These are phyloP conservation scores for Globisporangium canariense DNA, from an alignment of 352 stramenopile species.

Conservation along the genomic window DNA sequence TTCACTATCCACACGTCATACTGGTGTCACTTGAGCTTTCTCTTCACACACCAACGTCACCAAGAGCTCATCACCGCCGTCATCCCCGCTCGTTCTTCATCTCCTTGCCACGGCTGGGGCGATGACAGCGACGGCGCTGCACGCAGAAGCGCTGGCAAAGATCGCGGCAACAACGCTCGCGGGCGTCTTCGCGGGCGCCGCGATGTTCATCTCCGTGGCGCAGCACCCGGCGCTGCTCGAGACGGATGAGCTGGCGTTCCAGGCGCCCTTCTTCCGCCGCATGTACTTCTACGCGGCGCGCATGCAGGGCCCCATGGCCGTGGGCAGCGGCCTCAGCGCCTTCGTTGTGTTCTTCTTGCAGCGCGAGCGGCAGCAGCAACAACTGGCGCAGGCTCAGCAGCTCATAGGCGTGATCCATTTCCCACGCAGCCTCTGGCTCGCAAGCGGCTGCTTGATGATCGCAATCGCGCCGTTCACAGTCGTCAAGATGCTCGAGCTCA, in stretches of 20 bases:
- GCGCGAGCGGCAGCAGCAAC: conserved; percentile 17
- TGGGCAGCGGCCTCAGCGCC: conserved; percentile 51
- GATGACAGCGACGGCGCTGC: conserved; percentile 22
- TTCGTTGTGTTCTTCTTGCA: conserved; percentile 47
- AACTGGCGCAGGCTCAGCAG: conserved; percentile 17
- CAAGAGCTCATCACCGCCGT: neutral
- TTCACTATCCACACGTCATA: neutral
- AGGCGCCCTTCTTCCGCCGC: conserved; percentile 69
- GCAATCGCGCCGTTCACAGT: conserved; percentile 38
- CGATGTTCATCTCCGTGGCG: conserved; percentile 66
- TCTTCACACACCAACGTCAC: neutral
- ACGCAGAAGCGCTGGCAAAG: conserved; percentile 61
- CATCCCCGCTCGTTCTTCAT: neutral
- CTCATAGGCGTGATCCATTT: neutral
- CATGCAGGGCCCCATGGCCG: conserved; percentile 54
- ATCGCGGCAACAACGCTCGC: conserved; percentile 53
- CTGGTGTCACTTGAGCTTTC: neutral
- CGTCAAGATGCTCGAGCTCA: conserved; percentile 34
- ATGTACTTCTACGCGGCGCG: conserved; percentile 78
- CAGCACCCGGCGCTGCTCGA: conserved; percentile 72
- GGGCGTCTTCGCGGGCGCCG: conserved; percentile 65
- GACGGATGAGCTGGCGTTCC: conserved; percentile 47
- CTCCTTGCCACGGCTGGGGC: neutral
- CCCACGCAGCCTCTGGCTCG: conserved; percentile 48
- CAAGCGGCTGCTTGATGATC: conserved; percentile 34